phyloP scores from a whole-genome alignment of 495 filamentous ascomycete genomes.

The Platismatia glauca region DNA sequence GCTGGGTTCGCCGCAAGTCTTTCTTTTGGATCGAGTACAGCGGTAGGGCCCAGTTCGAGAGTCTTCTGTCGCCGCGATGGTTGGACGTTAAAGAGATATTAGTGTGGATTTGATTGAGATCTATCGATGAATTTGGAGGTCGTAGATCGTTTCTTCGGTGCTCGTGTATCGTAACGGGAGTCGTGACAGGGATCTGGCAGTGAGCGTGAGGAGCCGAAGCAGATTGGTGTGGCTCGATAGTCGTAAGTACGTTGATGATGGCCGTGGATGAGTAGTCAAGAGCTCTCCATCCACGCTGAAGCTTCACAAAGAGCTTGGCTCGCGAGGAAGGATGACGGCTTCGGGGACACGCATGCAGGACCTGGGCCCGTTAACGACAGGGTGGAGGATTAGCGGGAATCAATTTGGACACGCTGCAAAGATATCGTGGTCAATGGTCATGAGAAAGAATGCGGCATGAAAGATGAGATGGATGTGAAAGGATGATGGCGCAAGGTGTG shows the following conservation, averaged over 20 bases:
- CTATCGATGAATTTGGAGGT: conserved; percentile 14
- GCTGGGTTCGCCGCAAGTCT: neutral
- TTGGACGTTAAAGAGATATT: neutral
- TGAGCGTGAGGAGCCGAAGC: conserved; percentile 10
- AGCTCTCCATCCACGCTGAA: conserved; percentile 12
- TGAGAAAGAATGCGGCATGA: conserved; percentile 1
- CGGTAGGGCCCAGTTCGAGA: neutral
- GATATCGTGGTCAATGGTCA: neutral
- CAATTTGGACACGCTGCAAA: neutral
- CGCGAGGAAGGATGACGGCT: neutral
- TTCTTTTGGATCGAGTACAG: conserved; percentile 1
- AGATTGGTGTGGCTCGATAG: conserved; percentile 5
- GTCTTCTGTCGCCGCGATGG: neutral
- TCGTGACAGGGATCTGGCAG: conserved; percentile 12
- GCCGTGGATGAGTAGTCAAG: conserved; percentile 7
- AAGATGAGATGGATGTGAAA: neutral
- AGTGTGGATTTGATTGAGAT: conserved; percentile 5
- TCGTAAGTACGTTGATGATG: conserved; percentile 8
- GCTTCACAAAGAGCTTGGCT: conserved; percentile 6
- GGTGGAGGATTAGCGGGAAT: neutral
- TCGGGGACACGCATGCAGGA: neutral
- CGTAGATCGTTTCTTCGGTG: conserved; percentile 21
- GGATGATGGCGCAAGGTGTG: neutral
- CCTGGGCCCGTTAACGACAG: too few relatives aligned
- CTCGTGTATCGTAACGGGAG: conserved; percentile 14